Evolutionary conservation across 805 yeast genomes (phyloP).

Genomic region (Ogataea salicorniae): DNA sequence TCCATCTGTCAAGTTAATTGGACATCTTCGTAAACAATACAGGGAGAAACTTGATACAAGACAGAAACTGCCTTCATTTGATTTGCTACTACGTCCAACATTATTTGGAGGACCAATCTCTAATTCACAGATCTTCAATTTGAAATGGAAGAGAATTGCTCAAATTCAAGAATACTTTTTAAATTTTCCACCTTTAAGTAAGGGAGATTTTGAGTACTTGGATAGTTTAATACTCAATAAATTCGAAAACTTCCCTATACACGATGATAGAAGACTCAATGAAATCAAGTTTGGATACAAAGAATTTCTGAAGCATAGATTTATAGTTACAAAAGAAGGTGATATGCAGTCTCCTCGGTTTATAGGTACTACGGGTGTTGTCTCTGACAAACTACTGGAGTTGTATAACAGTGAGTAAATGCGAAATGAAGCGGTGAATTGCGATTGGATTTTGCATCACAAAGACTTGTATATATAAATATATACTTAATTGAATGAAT

Average conservation of each 20-base stretch:
- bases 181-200: conserved; percentile 15
- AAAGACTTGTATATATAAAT: not conserved
- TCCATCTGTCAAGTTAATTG: too few species aligned
- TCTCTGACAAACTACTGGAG: conserved; percentile 6
- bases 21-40: conserved; percentile 11
- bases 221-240: conserved; percentile 3
- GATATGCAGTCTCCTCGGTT: conserved; percentile 6
- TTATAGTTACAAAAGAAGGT: conserved; percentile 14
- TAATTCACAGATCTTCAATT: conserved; percentile 13
- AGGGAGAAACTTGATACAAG: conserved; percentile 7
- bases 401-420: conserved; percentile 6
- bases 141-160: conserved; percentile 9
- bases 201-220: conserved; percentile 14
- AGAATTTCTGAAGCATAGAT: conserved; percentile 9
- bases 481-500: not conserved
- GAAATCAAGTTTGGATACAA: conserved; percentile 11
- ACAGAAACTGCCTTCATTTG: conserved; percentile 10
- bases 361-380: conserved; percentile 4
- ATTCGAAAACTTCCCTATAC: not conserved
- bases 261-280: not conserved
- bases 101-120: conserved; percentile 21
- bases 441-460: not conserved
- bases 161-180: conserved; percentile 10
- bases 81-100: conserved; percentile 12
- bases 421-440: not conserved